Percentiles rank a stretch among this genome's conserved stretches.
Evolutionary conservation across 768 basidiomycete species (phyloP).

Genomic region (Gloeophyllum trabeum): DNA sequence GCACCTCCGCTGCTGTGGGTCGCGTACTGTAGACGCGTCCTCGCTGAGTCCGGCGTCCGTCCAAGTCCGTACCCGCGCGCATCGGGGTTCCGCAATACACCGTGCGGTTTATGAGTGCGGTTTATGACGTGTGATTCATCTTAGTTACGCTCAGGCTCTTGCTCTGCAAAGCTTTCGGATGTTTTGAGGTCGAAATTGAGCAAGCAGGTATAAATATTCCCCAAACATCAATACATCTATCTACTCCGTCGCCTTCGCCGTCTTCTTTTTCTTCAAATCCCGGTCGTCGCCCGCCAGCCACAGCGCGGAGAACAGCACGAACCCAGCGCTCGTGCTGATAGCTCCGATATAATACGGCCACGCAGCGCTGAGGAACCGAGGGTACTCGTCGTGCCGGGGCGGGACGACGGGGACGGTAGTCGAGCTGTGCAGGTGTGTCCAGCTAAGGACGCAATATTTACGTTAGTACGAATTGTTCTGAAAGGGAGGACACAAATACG

Average conservation of each 20-base stretch:
- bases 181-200: too few species aligned
- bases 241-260: constrained; percentile 17
- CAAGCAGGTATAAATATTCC: too few species aligned
- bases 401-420: constrained; percentile 84
- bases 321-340: constrained; percentile 77
- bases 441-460: constrained; percentile 33
- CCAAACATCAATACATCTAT: too few species aligned
- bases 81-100: too few species aligned
- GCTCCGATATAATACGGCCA: constrained; percentile 94
- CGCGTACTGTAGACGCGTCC: too few species aligned
- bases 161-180: too few species aligned
- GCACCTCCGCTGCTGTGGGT: too few species aligned
- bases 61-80: too few species aligned
- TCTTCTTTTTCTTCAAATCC: constrained; percentile 45
- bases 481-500: constrained; percentile 14
- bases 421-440: constrained; percentile 61
- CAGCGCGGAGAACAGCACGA: constrained; percentile 75
- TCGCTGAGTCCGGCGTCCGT: too few species aligned
- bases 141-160: too few species aligned
- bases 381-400: constrained; percentile 89
- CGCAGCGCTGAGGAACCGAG: constrained; percentile 89
- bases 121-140: too few species aligned
- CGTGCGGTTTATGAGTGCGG: too few species aligned
- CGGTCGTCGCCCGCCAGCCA: constrained; percentile 83
- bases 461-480: constrained; percentile 1